Base-by-base conservation (phyloP, 257 asterid genomes). In the Datura wrightii region DNA sequence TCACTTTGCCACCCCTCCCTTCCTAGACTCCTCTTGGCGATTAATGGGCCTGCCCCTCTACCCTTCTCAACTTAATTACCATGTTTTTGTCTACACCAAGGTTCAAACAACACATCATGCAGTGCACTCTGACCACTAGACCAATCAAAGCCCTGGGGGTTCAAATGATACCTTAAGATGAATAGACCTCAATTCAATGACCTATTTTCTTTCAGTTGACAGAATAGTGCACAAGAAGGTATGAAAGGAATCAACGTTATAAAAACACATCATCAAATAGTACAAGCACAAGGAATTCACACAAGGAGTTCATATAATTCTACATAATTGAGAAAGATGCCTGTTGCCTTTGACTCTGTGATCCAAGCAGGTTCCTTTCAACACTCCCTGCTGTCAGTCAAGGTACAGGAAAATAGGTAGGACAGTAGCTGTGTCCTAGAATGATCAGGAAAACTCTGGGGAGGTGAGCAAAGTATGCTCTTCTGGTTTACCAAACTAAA, bases 401-500 rank as follows among this genome's bases (percentile, higher is more conserved):
- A 52, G 14, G 5, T 53, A 31, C 48, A 78, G 34, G 65, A 52
- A 78, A 34, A 37, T 14, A 78, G 10, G 46, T 14, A 50, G 82
- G 63, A 34, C 65, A 52, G 13, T 31, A 78, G 72, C 48, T 78
- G 62, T 34, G 42, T 34, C 63, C n/a, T 52, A 24, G 13, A 52
- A 14, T 52, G 48, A 36, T 52, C 48, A 31, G 19, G 82, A 16
- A 76, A 46, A 82, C 16, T 48, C 24, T 46, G 14, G 76, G 44
- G 80, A 87, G 46, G 37, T 13, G n/a, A 36, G 41, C 62, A 65
- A 80, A 10, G 8, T 2, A 85, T 19, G 58, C 42, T 24, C 31
- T 55, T 48, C 60, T 55, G 19, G 34, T 58, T 48, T 50, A 72
- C 13, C 70, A 42, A 63, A 86, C 41, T 67, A 79, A 76, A 65